Evolutionary conservation across 352 stramenopile species (phyloP), one percentile per base, ranked within the genome.

Genomic region (Peronospora destructor): DNA sequence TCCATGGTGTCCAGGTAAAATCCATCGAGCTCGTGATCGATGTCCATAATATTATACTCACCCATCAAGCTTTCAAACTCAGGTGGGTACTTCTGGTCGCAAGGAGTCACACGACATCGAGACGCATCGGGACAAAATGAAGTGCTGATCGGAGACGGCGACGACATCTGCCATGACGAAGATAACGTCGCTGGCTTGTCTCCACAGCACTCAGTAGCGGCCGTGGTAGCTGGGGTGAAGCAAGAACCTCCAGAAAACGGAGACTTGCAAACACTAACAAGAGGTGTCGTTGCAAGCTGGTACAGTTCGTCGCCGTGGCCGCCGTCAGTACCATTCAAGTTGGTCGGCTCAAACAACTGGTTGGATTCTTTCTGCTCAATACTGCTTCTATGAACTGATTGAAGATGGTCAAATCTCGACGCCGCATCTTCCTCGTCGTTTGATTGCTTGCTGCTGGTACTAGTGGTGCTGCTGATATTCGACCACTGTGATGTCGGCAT

Each of bases 1-100:
- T 83, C 75, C 48, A 86, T 86, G 29, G 73, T 77, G 47, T 87
- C 73, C 36, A 88, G 46, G 60, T 91, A 91, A 49, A 91, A 91
- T 36, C 58, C 87, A 54, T 91, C 76, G 42, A 91, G 71, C 62
- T 91, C 79, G 56, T 86, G 75, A 47, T 86, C 76, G 56, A 88
- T 85, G 64, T 89, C 77, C 6, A 73, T 82, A 43, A 87, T 73
- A 54, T 86, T 78, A 66, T 87, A 86, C 62, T 88, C 76, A 34
- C 86, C 74, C 35, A 80, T 64, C 30, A 87, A 63, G 28, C 66
- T 82, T 47, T 88, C 76, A 49, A 88, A 87, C 62, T 91, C 79
- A 7, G 71, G 66, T 35, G 68, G 52, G 33, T 70, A 67, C 51
- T 68, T 77, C 26, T 69, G 59, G 29, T 82, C 66, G 11, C 57